Conservation (phyloP, 2,329 filamentous ascomycete genomes). For the Phialophora expanda region DNA sequence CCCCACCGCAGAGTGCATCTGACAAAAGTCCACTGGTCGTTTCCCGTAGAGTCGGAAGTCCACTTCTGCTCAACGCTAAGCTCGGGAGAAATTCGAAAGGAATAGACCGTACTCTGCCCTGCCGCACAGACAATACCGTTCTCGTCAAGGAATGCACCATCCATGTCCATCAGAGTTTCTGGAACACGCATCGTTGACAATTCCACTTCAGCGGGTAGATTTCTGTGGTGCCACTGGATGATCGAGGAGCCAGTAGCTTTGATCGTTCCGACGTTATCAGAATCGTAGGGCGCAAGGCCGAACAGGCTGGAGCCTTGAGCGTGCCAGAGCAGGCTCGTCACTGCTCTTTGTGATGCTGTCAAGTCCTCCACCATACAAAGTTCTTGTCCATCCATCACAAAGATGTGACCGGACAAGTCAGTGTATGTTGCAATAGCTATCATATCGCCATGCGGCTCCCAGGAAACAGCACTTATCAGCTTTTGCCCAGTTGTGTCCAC, state of each 20-base stretch:
- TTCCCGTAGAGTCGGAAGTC: slow-evolving; percentile 24
- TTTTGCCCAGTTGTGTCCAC: slow-evolving; percentile 32
- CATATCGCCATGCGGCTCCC: slow-evolving; percentile 52
- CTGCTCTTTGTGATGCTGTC: slow-evolving; percentile 52
- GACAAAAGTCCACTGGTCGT: slow-evolving; percentile 51
- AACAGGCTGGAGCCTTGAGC: slow-evolving; percentile 47
- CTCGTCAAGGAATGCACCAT: slow-evolving; percentile 50
- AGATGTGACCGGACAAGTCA: slow-evolving; percentile 50
- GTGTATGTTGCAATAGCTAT: slow-evolving; percentile 55
- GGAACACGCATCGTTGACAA: slow-evolving; percentile 38
- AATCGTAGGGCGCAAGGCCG: slow-evolving; percentile 51
- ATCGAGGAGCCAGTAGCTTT: slow-evolving; percentile 40
- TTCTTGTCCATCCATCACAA: slow-evolving; percentile 52
- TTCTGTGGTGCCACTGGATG: slow-evolving; percentile 50
- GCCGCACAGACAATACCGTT: slow-evolving; percentile 44
- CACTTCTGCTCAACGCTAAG: slow-evolving; percentile 36
- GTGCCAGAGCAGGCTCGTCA: slow-evolving; percentile 52
- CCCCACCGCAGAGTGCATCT: slow-evolving; percentile 43
- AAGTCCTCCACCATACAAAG: slow-evolving; percentile 51
- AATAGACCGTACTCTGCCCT: slow-evolving; percentile 37
- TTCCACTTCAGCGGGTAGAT: slow-evolving; percentile 27
- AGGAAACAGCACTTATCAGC: slow-evolving; percentile 53
- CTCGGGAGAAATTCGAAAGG: slow-evolving; percentile 34
- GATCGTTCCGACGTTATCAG: slow-evolving; percentile 23
- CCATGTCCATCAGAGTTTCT: slow-evolving; percentile 49